phyloP scores from a whole-genome alignment of 208 protist species.

The Acanthamoeba sp. region DNA sequence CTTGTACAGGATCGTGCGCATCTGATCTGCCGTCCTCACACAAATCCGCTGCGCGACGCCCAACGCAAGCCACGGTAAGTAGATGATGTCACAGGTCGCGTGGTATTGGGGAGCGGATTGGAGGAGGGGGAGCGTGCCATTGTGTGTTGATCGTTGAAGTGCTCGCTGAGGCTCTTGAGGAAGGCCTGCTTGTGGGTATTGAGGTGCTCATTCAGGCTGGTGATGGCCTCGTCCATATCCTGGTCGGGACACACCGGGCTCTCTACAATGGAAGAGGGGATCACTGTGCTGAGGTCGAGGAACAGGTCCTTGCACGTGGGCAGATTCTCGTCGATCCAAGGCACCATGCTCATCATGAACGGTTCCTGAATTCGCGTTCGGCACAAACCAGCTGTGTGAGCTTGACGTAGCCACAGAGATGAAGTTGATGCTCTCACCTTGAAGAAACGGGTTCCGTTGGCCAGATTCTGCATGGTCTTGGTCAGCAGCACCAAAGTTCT shows the following conservation, averaged over 20 bases:
- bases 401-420: not conserved
- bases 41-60: not conserved
- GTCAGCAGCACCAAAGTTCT: slow-evolving; percentile 35
- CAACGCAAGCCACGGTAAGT: not conserved
- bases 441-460: slow-evolving; percentile 36
- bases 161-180: not conserved
- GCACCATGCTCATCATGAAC: slow-evolving; percentile 68
- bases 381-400: not conserved
- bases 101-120: no score
- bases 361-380: not conserved
- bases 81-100: no score
- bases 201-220: not conserved
- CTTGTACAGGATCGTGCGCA: not conserved
- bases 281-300: slow-evolving; percentile 8
- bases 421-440: not conserved
- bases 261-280: not conserved
- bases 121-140: not conserved
- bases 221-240: not conserved
- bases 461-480: slow-evolving; percentile 52
- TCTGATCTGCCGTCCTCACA: slow-evolving; percentile 2
- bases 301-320: slow-evolving; percentile 44
- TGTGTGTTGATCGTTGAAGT: not conserved
- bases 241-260: not conserved
- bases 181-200: not conserved
- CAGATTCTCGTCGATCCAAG: slow-evolving; percentile 40